Evolutionary conservation across 2,329 filamentous ascomycete genomes (phyloP), one percentile per base, ranked within the genome.

Genomic region (Penicillium nordicum): DNA sequence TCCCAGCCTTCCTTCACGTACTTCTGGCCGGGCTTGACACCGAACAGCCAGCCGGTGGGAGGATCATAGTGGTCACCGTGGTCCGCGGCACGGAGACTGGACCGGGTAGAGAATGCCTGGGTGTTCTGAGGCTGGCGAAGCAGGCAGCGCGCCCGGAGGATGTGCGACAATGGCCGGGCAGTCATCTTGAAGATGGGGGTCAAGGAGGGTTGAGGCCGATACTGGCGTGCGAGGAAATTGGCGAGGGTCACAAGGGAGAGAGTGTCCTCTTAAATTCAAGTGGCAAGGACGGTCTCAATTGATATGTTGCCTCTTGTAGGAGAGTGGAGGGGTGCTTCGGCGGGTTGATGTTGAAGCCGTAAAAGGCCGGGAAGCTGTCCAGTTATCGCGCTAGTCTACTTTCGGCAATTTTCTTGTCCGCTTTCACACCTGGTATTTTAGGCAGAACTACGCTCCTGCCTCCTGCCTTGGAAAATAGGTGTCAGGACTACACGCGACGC

Each of bases 1-100:
- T 99, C 94, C 94, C 94, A 99, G 50, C 93, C 94, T 80, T 99
- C 94, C 76, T 91, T 89, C 83, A 95, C 86, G 73, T 90, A 87
- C 82, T 97, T 96, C 85, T 97, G 90, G 61, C 92, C 92, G 36
- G 94, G 94, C 81, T 92, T 92, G 68, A 97, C 84, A 65, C 92
- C 92, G 76, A 90, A 97, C 69, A 99, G 85, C 90, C 92, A 97
- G 69, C 94, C 94, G 55, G 81, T 84, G 3, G 94, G 93, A 46
- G 92, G 87, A 66, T 99, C 94, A 78, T 92, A 99, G 74, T 92
- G 88, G 66, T 86, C 82, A 69, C 85, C 89, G 78, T 89, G 85
- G 64, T 80, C 79, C 63, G 77, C 77, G 57, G 74, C 72, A 55
- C 72, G 68, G 53, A 75, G 67, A 51, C 60, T 68, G 65, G 69